These are phyloP conservation scores for Acanthamoeba lugdunensis DNA, from an alignment of 208 protist genomes.

Conservation along the genomic window DNA sequence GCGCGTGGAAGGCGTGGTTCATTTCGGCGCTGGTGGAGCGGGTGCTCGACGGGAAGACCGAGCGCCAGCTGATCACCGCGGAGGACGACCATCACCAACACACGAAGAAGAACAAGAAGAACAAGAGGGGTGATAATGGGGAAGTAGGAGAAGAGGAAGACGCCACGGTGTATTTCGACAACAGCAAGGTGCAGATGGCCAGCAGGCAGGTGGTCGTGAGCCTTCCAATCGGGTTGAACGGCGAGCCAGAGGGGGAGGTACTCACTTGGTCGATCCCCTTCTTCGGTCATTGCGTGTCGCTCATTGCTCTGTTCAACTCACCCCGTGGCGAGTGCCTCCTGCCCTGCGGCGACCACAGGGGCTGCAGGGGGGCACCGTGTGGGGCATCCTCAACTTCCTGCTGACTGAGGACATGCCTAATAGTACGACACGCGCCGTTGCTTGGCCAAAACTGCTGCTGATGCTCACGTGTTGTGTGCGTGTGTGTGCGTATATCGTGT, in stretches of 20 bases:
- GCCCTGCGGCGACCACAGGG: background rate
- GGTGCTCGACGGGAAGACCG: background rate
- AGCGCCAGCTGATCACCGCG: background rate
- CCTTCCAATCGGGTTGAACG: too few species aligned
- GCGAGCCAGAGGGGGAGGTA: background rate
- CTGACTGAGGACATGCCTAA: background rate
- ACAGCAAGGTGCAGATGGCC: background rate
- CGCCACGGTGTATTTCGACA: background rate
- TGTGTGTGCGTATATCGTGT: too few species aligned
- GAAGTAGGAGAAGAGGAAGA: background rate
- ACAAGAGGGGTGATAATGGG: background rate
- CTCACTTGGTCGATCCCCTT: background rate
- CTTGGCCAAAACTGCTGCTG: background rate
- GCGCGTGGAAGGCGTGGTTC: slow-evolving; percentile 17
- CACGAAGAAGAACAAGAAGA: background rate
- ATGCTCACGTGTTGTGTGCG: background rate
- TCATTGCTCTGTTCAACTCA: too few species aligned
- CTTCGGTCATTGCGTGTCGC: background rate
- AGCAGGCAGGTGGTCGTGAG: slow-evolving; percentile 6
- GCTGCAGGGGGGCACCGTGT: slow-evolving; percentile 6
- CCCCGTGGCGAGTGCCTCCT: background rate
- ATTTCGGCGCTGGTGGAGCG: background rate
- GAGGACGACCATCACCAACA: background rate
- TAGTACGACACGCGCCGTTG: background rate
- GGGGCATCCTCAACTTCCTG: slow-evolving; percentile 41